Percentiles rank a stretch among this genome's conserved stretches.
phyloP scores from a whole-genome alignment of 2,329 filamentous ascomycete species.

The Penicillium frequentans region DNA sequence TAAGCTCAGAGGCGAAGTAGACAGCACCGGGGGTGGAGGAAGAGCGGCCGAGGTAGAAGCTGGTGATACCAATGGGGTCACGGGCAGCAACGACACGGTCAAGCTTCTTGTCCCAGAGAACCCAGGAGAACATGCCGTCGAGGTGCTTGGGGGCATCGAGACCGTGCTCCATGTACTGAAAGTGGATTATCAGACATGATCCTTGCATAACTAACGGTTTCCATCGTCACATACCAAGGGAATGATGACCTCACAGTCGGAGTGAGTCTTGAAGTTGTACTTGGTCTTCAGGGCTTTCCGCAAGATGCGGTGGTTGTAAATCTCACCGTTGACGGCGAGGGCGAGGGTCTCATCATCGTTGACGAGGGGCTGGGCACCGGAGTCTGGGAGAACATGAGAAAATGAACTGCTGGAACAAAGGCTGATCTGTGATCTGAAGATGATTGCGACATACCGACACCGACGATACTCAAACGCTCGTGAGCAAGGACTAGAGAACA shows the following conservation, averaged over 20 bases:
- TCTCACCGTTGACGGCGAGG: conserved; percentile 97
- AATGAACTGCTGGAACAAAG: background rate
- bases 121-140: conserved; percentile 99
- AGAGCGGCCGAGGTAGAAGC: conserved; percentile 92
- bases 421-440: background rate
- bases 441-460: conserved; percentile 67
- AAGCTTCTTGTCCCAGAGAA: conserved; percentile 92
- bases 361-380: conserved; percentile 91
- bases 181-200: conserved; percentile 16
- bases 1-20: conserved; percentile 97
- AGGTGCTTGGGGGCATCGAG: conserved; percentile 89
- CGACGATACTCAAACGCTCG: conserved; percentile 96
- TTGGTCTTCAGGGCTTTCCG: conserved; percentile 79
- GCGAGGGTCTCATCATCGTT: conserved; percentile 86
- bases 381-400: conserved; percentile 59
- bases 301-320: conserved; percentile 97
- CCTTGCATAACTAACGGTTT: background rate
- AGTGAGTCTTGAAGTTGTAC: conserved; percentile 98
- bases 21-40: conserved; percentile 78
- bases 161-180: conserved; percentile 85
- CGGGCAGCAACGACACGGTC: conserved; percentile 91
- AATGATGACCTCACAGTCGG: conserved; percentile 98
- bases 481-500: conserved; percentile 76
- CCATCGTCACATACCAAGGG: conserved; percentile 67
- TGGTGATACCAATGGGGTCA: conserved; percentile 96